A percentile compares a stretch with the other conserved stretches of the same genome.
Conservation (phyloP, 768 basidiomycete genomes). For the Phlegmacium glaucopus region DNA sequence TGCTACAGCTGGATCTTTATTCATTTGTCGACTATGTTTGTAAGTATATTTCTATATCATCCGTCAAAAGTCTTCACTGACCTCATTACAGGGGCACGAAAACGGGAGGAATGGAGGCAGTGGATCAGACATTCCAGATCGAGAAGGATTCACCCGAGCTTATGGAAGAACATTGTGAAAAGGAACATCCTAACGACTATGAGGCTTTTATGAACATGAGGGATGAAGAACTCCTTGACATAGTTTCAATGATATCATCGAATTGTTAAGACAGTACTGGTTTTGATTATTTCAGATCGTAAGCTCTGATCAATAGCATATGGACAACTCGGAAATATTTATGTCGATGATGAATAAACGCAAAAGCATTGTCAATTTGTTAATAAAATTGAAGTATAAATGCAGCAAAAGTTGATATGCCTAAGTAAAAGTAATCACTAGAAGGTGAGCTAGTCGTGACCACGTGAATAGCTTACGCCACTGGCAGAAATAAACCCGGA, state of each 20-base stretch:
- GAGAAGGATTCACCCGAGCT: not conserved
- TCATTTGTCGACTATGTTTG: conserved; percentile 7
- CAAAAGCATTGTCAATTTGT: too few relatives aligned
- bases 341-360: too few relatives aligned
- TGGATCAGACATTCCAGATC: not conserved
- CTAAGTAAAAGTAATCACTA: too few relatives aligned
- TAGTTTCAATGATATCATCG: not conserved
- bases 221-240: not conserved
- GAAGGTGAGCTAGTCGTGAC: too few relatives aligned
- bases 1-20: not conserved
- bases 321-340: not conserved
- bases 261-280: not conserved
- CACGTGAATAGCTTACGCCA: too few relatives aligned
- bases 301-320: not conserved
- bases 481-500: too few relatives aligned
- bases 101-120: not conserved
- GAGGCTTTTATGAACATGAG: not conserved
- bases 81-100: not conserved
- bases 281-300: not conserved
- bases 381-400: too few relatives aligned
- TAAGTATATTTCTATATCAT: not conserved
- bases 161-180: conserved; percentile 4
- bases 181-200: conserved; percentile 6
- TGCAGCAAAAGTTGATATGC: too few relatives aligned
- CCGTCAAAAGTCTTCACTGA: not conserved